A percentile compares a stretch with the other conserved stretches of the same genome.
These are phyloP conservation scores for Uronychia setigera DNA, from an alignment of 73 alveolate genomes.

Conservation along the genomic window DNA sequence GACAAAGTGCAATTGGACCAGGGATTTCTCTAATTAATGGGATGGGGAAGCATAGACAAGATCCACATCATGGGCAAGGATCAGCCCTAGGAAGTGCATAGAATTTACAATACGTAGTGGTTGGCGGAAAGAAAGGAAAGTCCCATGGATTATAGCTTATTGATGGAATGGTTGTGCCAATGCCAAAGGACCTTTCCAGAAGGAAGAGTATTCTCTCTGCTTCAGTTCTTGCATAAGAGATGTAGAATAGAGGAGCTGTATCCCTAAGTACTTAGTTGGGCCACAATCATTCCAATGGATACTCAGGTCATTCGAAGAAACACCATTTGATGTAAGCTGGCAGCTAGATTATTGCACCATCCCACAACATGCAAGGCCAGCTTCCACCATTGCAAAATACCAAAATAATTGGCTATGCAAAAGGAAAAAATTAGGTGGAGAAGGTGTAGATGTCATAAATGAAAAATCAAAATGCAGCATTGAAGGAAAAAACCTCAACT, in stretches of 20 bases:
- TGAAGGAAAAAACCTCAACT: too few relatives aligned
- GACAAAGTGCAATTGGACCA: too few relatives aligned
- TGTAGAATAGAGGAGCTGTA: too few relatives aligned
- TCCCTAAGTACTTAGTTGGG: too few relatives aligned
- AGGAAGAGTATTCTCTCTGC: conserved; percentile 2
- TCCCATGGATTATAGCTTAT: too few relatives aligned
- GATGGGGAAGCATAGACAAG: background rate
- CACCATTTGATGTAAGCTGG: background rate
- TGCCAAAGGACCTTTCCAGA: background rate
- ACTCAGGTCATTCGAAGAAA: background rate
- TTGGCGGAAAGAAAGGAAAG: too few relatives aligned
- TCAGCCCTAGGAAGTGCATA: background rate
- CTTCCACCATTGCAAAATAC: background rate
- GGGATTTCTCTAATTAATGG: too few relatives aligned
- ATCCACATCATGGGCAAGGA: background rate
- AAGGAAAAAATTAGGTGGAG: background rate
- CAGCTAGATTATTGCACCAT: too few relatives aligned
- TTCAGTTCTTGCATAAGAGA: too few relatives aligned
- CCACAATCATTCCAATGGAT: too few relatives aligned
- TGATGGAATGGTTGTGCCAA: background rate
- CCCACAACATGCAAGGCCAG: conserved; percentile 6
- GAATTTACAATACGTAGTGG: too few relatives aligned
- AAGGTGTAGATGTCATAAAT: background rate
- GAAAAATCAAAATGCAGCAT: too few relatives aligned
- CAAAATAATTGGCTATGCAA: background rate